Base-by-base conservation (phyloP, 2,329 filamentous ascomycete genomes). In the Ascochyta koolunga region DNA sequence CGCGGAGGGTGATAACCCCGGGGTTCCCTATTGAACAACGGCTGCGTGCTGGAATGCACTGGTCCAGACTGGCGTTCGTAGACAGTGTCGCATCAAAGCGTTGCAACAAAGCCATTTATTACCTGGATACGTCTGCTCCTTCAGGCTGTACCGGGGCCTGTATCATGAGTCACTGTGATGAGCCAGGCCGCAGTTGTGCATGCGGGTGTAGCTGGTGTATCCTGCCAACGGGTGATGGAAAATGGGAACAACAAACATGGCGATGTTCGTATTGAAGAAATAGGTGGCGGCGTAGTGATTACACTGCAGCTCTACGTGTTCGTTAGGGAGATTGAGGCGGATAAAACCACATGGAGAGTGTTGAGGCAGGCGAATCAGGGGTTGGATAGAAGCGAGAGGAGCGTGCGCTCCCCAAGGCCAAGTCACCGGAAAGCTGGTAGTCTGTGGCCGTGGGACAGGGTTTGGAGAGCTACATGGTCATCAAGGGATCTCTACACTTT, bases 341-440 rank as follows among this genome's bases (percentile, higher is more conserved):
- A 31, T 43, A 38, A 27, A 46, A 35, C 52, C 44, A 46, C 10
- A 10, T 15, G 27, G 33, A 41, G 50, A 16, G n/a, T 46, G 48
- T 39, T 58, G 52, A 39, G 40, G 44, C 35, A 59, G 46, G 46
- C 59, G 52, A 62, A 56, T 62, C 56, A 61, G 37, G 38, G 43
- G 58, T 55, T 47, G 53, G 55, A 50, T 44, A 27, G 38, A 64
- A 60, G 61, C 55, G 50, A 55, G 29, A 53, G 61, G 60, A 27
- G 53, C 45, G 39, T 35, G 55, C 56, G 46, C 52, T 54, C 56
- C 60, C 40, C 52, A 38, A 38, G 49, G 47, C 64, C 65, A 65
- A 58, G 61, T 64, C 54, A 58, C 57, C 56, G 64, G 61, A 61
- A 58, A 50, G 37, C 29, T 60, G 58, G 50, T 38, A 32, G 52